Percentiles rank a stretch among this genome's conserved stretches.
Evolutionary conservation across 2,329 filamentous ascomycete genomes (phyloP).

Genomic region (Monosporascus sp.): DNA sequence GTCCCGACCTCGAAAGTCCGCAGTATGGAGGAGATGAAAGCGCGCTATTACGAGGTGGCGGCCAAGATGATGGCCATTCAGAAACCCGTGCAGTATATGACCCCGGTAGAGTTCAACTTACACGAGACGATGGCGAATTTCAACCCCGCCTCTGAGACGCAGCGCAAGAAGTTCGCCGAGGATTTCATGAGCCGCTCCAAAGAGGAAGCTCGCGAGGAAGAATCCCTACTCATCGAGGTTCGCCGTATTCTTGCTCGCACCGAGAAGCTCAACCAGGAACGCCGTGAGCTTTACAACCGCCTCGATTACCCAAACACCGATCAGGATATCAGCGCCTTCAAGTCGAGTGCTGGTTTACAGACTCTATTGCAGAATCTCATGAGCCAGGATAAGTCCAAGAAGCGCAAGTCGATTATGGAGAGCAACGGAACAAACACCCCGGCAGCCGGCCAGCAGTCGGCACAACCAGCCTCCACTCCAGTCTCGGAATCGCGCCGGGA

Average conservation of each 20-base stretch:
- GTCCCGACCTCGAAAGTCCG: constrained; percentile 50
- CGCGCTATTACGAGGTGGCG: constrained; percentile 82
- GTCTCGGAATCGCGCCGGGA: constrained; percentile 43
- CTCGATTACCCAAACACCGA: constrained; percentile 73
- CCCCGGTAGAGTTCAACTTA: constrained; percentile 70
- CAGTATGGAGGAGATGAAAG: constrained; percentile 85
- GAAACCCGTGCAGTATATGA: constrained; percentile 82
- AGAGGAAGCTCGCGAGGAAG: constrained; percentile 89
- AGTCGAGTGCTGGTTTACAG: constrained; percentile 73
- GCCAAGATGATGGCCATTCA: constrained; percentile 75
- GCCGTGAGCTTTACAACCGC: constrained; percentile 78
- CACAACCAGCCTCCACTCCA: constrained; percentile 28
- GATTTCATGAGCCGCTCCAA: constrained; percentile 72
- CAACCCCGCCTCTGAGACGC: constrained; percentile 71
- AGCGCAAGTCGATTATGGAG: constrained; percentile 65
- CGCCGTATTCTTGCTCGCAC: constrained; percentile 86
- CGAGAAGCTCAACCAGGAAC: constrained; percentile 80
- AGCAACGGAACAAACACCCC: constrained; percentile 48
- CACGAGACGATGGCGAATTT: constrained; percentile 86
- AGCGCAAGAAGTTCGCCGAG: constrained; percentile 79
- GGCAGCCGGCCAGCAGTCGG: constrained; percentile 26
- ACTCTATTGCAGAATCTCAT: constrained; percentile 78
- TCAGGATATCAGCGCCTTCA: constrained; percentile 70
- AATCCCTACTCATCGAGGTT: constrained; percentile 81
- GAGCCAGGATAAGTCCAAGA: constrained; percentile 81